Base-by-base conservation (phyloP, 2,329 filamentous ascomycete genomes). In the Orbilia blumenaviensis region DNA sequence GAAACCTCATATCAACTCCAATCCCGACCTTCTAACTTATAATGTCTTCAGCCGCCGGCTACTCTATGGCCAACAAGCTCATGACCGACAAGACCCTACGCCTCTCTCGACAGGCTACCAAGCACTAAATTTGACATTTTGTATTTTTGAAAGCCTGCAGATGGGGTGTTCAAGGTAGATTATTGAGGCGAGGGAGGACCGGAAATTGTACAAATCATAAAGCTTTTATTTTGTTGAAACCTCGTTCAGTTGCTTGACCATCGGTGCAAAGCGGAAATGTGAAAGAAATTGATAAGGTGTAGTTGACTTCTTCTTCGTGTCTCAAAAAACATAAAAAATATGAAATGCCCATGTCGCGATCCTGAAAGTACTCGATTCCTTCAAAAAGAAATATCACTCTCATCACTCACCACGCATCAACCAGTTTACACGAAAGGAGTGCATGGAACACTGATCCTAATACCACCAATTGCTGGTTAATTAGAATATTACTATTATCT, bases 11-110 rank as follows among this genome's bases (percentile, higher is more conserved):
- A 29, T 56, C 6, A 4, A 27, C 38, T 41, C 23, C 10, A 23
- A 9, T 16, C 1, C 32, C 7, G 9, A 18, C 3, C 0, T 44
- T 61, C 56, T 61, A 61, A 44, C 58, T 52, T 44, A 54, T 38
- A 23, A 42, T 10, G 5, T n/a, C 44, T 56, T 84, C 86, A 82
- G 93, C 93, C 80, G 95, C 92, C 81, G 84, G 86, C 83, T 98
- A 96, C 88, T 95, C 94, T 74, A 86, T 91, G 85, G 83, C 84
- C 83, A 90, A 90, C 83, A 97, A 98, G 86, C 89, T 99, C 83
- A 83, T 42, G 61, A 77, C 41, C 36, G 73, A 77, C 52, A 77
- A 71, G 66, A 66, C 60, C 9, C 50, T 77, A 48, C 66, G 73
- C 60, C 66, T 77, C 27, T 62, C 52, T 46, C 73, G 73, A 29